These are phyloP conservation scores for Ottelia alismoides DNA, from an alignment of 106 monocot genomes.

Conservation along the genomic window DNA sequence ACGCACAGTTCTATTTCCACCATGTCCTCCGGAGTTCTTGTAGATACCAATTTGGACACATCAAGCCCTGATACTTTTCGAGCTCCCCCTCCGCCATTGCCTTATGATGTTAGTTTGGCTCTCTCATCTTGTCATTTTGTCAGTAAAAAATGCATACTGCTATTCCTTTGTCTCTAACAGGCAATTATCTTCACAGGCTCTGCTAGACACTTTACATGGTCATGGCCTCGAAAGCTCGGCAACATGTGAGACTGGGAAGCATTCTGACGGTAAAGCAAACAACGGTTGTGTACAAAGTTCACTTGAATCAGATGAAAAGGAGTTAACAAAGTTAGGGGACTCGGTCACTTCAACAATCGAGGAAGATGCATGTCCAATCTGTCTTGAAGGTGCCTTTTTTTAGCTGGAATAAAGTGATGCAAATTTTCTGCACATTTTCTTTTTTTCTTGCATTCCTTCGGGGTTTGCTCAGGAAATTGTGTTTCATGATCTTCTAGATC, in stretches of 20 bases:
- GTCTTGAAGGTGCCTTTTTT: constrained; percentile 23
- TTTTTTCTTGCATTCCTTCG: too few relatives aligned
- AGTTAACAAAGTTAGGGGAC: background rate
- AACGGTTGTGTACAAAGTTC: background rate
- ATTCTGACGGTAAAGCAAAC: background rate
- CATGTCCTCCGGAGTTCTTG: background rate
- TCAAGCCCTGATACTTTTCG: constrained; percentile 14
- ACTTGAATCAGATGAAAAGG: background rate
- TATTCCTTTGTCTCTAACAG: too few relatives aligned
- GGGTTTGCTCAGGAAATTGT: too few relatives aligned
- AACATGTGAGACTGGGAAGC: background rate
- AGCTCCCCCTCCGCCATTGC: constrained; percentile 11
- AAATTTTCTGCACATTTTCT: too few relatives aligned
- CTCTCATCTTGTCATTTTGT: background rate
- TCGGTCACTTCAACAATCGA: background rate
- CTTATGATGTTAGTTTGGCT: constrained; percentile 8
- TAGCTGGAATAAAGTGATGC: too few relatives aligned
- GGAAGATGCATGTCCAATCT: constrained; percentile 10
- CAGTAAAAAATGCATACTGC: background rate
- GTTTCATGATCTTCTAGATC: too few relatives aligned
- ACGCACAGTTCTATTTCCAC: background rate
- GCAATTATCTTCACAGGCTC: background rate
- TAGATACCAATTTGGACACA: constrained; percentile 16
- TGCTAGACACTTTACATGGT: background rate
- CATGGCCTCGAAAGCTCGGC: background rate